Base-by-base conservation (phyloP, 805 yeast species). In the Sugiyamaella smithiae region DNA sequence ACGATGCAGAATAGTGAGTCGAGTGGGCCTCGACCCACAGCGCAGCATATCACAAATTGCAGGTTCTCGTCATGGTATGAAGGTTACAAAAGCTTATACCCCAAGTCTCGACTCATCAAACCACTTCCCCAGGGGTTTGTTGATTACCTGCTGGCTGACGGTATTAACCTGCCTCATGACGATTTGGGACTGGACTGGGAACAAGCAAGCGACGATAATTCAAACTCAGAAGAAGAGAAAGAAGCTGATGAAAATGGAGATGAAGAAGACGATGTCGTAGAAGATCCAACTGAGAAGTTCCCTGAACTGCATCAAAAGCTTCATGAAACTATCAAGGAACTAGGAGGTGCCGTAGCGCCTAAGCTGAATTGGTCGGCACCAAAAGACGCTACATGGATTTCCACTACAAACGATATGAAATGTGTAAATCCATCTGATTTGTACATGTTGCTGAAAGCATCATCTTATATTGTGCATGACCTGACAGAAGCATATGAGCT, bases 291-390 rank as follows among this genome's bases (percentile, higher is more conserved):
- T 0, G 56, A 52, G 2, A 67, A 68, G 22, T 88, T 89, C 57
- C 71, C 71, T 7, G 82, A 77, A 0, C 69, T 89, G 17, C 95
- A 90, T 60, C 57, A 68, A 0, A 57, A 71, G 37, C 71, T 91
- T 14, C 68, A 68, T 29, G 50, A 57, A 0, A 61, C 72, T 0
- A 76, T 93, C 11, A 51, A 55, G 2, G 70, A 73, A 37, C 69
- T 70, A 8, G 62, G 76, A 42, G 84, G 85, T 0, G 68, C 79
- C 1, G 88, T 89, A 1, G 75, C 88, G 1, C 98, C 98, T 1
- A 93, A 93, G 61, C 70, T 91, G 57, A 93, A 93, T 70, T 93
- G 99, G 99, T 88, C 97, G 0, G 85, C 97, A 1, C 99, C 99
- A 1, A 84, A 82, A 61, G 99, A 93, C 67, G 87, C 98, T 1